Evolutionary conservation across 78 protist genomes (phyloP).

Genomic region (Corallochytrium limacisporum): DNA sequence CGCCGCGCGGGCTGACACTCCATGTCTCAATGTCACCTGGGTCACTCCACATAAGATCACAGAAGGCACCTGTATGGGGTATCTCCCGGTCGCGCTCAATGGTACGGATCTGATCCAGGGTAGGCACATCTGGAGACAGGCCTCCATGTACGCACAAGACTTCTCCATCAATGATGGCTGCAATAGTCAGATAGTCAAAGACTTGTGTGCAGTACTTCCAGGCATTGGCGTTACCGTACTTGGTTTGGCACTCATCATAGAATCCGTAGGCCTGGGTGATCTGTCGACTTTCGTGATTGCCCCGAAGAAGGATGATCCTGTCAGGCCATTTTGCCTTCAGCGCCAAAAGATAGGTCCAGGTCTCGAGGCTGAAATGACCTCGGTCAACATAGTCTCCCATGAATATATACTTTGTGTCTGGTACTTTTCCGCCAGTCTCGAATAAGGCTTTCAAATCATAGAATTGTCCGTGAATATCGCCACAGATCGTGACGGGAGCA

Average conservation of each 20-base stretch:
- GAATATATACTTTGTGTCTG: conserved; percentile 78
- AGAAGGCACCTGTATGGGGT: conserved; percentile 88
- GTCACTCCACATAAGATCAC: conserved; percentile 96
- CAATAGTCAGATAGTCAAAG: conserved; percentile 79
- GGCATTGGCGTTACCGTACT: conserved; percentile 85
- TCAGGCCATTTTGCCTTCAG: conserved; percentile 80
- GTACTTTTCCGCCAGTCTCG: conserved; percentile 75
- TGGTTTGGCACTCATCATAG: conserved; percentile 60
- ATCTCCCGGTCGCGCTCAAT: conserved; percentile 50
- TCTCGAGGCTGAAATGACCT: conserved; percentile 87
- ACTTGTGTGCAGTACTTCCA: conserved; percentile 82
- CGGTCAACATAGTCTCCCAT: conserved; percentile 97
- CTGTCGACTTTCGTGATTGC: conserved; percentile 92
- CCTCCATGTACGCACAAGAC: conserved; percentile 95
- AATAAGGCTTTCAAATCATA: conserved; percentile 87
- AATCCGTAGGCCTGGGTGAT: conserved; percentile 94
- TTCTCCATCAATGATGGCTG: conserved; percentile 66
- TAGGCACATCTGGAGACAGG: conserved; percentile 53
- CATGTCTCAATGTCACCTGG: conserved; percentile 87
- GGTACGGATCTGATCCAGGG: conserved; percentile 52
- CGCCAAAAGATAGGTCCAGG: conserved; percentile 66
- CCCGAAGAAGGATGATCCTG: conserved; percentile 79
- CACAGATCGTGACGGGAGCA: conserved; percentile 80
- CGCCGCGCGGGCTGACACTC: conserved; percentile 86
- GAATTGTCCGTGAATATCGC: conserved; percentile 78